phyloP scores from a whole-genome alignment of 1,139 yeast genomes.

The Nakaseomyces sp. region DNA sequence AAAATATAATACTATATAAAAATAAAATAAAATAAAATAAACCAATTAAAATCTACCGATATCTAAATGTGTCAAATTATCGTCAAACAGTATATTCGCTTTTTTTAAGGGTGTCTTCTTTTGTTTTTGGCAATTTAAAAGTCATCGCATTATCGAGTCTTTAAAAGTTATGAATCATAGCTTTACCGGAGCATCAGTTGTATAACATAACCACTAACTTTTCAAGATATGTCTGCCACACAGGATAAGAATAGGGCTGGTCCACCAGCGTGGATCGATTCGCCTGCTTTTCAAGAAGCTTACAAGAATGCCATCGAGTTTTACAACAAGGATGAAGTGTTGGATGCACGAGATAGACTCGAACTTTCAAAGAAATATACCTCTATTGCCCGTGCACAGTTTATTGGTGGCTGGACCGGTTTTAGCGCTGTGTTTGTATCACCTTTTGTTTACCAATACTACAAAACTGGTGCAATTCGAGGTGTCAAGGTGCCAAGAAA shows the following conservation, averaged over 20 bases:
- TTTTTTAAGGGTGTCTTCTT: too few species aligned
- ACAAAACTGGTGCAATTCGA: conserved; percentile 28
- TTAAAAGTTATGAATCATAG: too few species aligned
- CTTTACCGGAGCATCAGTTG: background rate
- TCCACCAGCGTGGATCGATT: conserved; percentile 15
- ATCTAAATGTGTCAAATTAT: too few species aligned
- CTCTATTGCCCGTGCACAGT: conserved; percentile 22
- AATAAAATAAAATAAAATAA: too few species aligned
- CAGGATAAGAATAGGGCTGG: background rate
- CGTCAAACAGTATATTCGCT: too few species aligned
- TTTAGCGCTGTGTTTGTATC: conserved; percentile 28
- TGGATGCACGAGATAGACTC: conserved; percentile 26
- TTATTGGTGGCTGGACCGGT: conserved; percentile 32
- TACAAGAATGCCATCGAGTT: conserved; percentile 27
- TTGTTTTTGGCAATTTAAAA: too few species aligned
- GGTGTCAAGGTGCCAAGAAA: conserved; percentile 33
- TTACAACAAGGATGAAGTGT: conserved; percentile 25
- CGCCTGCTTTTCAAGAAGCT: conserved; percentile 21
- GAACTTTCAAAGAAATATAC: conserved; percentile 21
- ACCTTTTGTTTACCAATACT: conserved; percentile 29
- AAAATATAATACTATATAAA: too few species aligned
- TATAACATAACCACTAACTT: background rate
- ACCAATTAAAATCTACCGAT: too few species aligned
- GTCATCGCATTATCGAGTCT: too few species aligned
- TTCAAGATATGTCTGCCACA: background rate